phyloP scores from a whole-genome alignment of 108 stramenopile genomes.

The Skeletonema marinoi region DNA sequence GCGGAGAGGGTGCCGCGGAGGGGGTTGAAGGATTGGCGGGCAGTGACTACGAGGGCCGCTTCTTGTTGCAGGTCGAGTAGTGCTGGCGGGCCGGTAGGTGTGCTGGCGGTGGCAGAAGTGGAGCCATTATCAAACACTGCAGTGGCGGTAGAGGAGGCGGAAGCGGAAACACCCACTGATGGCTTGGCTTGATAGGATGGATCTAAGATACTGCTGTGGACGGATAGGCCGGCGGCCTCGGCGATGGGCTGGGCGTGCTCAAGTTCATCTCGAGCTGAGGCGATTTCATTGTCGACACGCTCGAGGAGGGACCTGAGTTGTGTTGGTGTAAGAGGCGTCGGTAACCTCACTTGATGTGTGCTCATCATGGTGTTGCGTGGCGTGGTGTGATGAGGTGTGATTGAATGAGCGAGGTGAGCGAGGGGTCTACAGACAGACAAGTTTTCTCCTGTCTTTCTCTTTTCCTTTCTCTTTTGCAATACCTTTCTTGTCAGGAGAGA shows the following conservation, averaged over 20 bases:
- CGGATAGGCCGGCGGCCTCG: constrained; percentile 56
- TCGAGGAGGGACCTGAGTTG: constrained; percentile 20
- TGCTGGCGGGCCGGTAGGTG: background rate
- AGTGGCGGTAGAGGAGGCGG: background rate
- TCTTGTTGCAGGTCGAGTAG: constrained; percentile 13
- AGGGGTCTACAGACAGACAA: too few species aligned
- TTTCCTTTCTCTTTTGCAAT: too few species aligned
- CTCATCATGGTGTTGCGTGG: too few species aligned
- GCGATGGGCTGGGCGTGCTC: constrained; percentile 42
- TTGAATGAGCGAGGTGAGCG: too few species aligned
- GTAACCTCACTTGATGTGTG: background rate
- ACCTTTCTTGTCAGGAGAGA: too few species aligned
- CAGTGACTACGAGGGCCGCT: constrained; percentile 27
- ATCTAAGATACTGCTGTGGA: constrained; percentile 47
- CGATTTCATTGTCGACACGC: constrained; percentile 34
- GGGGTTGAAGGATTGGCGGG: constrained; percentile 44
- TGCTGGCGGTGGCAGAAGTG: background rate
- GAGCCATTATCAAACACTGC: background rate
- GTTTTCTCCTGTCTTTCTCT: too few species aligned
- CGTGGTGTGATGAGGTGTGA: too few species aligned
- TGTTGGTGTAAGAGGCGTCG: background rate
- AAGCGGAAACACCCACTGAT: background rate
- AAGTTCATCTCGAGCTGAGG: constrained; percentile 46
- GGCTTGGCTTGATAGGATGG: constrained; percentile 16
- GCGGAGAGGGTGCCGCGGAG: constrained; percentile 40